phyloP scores from a whole-genome alignment of 139 green algal genomes.

The Chlamydomonas schloesseri region DNA sequence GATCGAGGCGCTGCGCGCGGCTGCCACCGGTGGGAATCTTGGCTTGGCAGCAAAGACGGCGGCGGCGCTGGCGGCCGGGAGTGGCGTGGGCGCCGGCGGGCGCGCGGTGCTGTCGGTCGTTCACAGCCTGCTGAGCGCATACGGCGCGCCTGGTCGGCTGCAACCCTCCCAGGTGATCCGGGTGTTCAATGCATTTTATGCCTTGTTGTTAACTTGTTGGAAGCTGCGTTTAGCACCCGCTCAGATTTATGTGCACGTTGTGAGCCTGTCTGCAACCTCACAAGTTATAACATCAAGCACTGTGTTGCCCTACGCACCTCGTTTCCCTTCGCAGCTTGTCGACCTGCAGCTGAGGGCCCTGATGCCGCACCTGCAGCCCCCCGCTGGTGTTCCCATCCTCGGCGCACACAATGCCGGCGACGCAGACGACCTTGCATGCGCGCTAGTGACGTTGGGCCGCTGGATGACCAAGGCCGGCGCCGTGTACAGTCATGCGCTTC shows the following conservation, averaged over 20 bases:
- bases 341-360: slow-evolving; percentile 19
- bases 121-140: slow-evolving; percentile 12
- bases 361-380: slow-evolving; percentile 7
- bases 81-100: background rate
- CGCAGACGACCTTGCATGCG: slow-evolving; percentile 20
- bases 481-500: slow-evolving; percentile 16
- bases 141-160: background rate
- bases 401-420: background rate
- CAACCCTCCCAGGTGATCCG: background rate
- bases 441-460: slow-evolving; percentile 26
- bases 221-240: too few relatives aligned
- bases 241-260: too few relatives aligned
- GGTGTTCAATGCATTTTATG: too few relatives aligned
- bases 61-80: background rate
- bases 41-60: slow-evolving; percentile 13
- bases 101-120: slow-evolving; percentile 31
- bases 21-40: slow-evolving; percentile 18
- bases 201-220: too few relatives aligned
- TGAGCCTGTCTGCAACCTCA: too few relatives aligned
- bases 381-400: background rate
- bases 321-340: background rate
- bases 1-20: slow-evolving; percentile 14
- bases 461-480: slow-evolving; percentile 35
- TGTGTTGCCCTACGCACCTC: too few relatives aligned
- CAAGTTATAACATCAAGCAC: too few relatives aligned